Conservation (phyloP, 345 rosid species). For the Pugionium dolabratum region DNA sequence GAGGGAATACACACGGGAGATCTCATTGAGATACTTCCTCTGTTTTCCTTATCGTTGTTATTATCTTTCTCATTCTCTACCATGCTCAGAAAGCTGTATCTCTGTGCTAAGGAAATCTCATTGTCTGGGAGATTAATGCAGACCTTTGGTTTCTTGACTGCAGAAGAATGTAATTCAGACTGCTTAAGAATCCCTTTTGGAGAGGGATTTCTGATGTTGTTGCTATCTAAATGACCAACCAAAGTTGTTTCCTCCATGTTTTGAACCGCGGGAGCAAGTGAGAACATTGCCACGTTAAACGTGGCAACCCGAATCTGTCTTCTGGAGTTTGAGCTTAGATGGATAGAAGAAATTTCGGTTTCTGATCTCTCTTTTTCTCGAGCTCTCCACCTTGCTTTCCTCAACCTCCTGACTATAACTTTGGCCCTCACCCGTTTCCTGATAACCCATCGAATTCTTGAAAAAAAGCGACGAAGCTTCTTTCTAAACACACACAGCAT, state of each 20-base stretch:
- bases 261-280: slow-evolving; percentile 82
- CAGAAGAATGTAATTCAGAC: slow-evolving; percentile 62
- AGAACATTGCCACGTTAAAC: slow-evolving; percentile 94
- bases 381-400: slow-evolving; percentile 49
- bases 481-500: slow-evolving; percentile 53
- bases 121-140: slow-evolving; percentile 90
- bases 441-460: slow-evolving; percentile 61
- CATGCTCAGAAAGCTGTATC: slow-evolving; percentile 47
- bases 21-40: slow-evolving; percentile 65
- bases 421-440: slow-evolving; percentile 60
- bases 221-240: slow-evolving; percentile 36
- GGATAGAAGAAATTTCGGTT: slow-evolving; percentile 33
- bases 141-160: slow-evolving; percentile 59
- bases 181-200: slow-evolving; percentile 88
- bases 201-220: slow-evolving; percentile 36
- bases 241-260: slow-evolving; percentile 42
- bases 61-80: slow-evolving; percentile 45
- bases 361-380: slow-evolving; percentile 37
- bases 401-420: slow-evolving; percentile 60
- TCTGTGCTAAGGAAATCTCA: slow-evolving; percentile 80
- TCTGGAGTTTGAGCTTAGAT: slow-evolving; percentile 35
- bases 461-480: slow-evolving; percentile 53
- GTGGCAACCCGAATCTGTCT: slow-evolving; percentile 78
- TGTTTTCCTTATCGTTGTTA: slow-evolving; percentile 45
- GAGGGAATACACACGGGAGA: slow-evolving; percentile 85